Evolutionary conservation across 2,329 filamentous ascomycete genomes (phyloP).

Genomic region (Ascocoryne sarcoides): DNA sequence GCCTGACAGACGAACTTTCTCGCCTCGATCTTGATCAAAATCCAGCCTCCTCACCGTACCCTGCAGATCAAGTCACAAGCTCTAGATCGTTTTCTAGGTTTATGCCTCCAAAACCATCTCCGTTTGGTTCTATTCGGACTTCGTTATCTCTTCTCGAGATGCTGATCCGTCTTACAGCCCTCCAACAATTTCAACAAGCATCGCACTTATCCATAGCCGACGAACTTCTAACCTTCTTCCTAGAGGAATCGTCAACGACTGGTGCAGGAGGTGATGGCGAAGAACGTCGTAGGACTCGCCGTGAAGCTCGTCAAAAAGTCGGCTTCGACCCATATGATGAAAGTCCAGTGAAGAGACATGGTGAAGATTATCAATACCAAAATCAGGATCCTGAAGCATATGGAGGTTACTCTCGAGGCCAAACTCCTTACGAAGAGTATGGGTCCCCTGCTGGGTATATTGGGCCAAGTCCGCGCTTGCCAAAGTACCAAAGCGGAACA

Average conservation of each 20-base stretch:
- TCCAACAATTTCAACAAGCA: conserved; percentile 67
- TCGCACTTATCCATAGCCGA: conserved; percentile 64
- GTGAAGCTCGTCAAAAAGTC: conserved; percentile 51
- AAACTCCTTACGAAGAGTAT: conserved; percentile 17
- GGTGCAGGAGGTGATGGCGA: conserved; percentile 55
- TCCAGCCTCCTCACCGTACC: conserved; percentile 10
- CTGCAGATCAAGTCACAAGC: conserved; percentile 5
- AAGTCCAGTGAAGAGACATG: conserved; percentile 51
- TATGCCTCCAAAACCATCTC: conserved; percentile 21
- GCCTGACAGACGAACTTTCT: conserved; percentile 13
- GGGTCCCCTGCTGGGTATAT: conserved; percentile 7
- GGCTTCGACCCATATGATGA: conserved; percentile 68
- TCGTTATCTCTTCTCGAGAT: conserved; percentile 66
- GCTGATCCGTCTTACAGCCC: conserved; percentile 59
- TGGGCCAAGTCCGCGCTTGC: conserved; percentile 3
- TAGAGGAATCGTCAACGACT: conserved; percentile 57
- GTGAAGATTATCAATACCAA: conserved; percentile 44
- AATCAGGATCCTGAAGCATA: conserved; percentile 28
- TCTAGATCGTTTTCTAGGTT: not conserved
- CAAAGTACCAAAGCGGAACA: conserved; percentile 9
- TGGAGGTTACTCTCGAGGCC: conserved; percentile 14
- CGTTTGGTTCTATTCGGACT: conserved; percentile 47
- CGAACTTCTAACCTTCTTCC: conserved; percentile 66
- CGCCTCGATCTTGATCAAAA: conserved; percentile 21
- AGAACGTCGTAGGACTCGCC: conserved; percentile 48